phyloP scores from a whole-genome alignment of 495 filamentous ascomycete genomes.

The Penicillium psychrofluorescens region DNA sequence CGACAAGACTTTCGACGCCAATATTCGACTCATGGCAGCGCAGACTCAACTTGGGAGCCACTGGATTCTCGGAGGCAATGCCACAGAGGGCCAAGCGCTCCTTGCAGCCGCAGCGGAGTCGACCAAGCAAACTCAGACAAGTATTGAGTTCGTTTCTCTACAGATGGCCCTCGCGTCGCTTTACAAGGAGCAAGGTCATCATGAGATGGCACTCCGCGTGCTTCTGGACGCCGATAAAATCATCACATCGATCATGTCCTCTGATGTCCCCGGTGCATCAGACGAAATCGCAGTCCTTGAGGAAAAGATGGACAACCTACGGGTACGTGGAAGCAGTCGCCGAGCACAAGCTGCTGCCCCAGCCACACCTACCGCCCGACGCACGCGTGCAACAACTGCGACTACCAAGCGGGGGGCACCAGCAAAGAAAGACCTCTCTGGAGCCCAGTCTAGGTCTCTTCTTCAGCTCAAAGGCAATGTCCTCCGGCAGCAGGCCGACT shows the following conservation, averaged over 20 bases:
- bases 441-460: slow-evolving; percentile 47
- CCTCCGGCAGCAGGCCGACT: slow-evolving; percentile 56
- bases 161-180: slow-evolving; percentile 39
- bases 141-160: slow-evolving; percentile 40
- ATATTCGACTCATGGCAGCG: slow-evolving; percentile 44
- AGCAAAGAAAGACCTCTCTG: slow-evolving; percentile 20
- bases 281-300: slow-evolving; percentile 21
- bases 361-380: slow-evolving; percentile 12
- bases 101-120: slow-evolving; percentile 43
- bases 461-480: slow-evolving; percentile 53
- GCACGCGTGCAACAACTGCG: slow-evolving; percentile 29
- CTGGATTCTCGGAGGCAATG: slow-evolving; percentile 54
- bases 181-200: slow-evolving; percentile 26
- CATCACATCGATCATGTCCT: slow-evolving; percentile 18
- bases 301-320: slow-evolving; percentile 34
- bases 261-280: slow-evolving; percentile 11
- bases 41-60: slow-evolving; percentile 56
- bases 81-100: slow-evolving; percentile 53
- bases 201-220: slow-evolving; percentile 44
- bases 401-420: slow-evolving; percentile 11
- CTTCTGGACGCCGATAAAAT: slow-evolving; percentile 36
- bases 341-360: slow-evolving; percentile 16
- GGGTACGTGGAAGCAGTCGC: slow-evolving; percentile 22
- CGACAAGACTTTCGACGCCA: slow-evolving; percentile 58
- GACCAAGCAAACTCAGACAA: slow-evolving; percentile 29